These are phyloP conservation scores for Luvunga scandens DNA, from an alignment of 345 rosid species.

Conservation along the genomic window DNA sequence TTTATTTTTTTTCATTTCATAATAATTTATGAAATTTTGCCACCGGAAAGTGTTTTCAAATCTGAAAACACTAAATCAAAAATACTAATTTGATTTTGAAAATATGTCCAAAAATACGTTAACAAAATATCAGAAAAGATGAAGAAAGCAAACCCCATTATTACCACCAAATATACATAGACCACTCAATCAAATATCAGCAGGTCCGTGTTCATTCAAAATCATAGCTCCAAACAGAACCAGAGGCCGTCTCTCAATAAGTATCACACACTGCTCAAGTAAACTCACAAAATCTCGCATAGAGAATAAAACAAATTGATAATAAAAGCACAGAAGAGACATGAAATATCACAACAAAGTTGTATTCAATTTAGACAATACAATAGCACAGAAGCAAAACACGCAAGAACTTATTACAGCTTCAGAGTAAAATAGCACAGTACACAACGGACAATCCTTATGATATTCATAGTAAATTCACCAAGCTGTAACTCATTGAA, in stretches of 20 bases:
- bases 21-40: neutral
- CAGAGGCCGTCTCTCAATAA: neutral
- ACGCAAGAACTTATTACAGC: slow-evolving; percentile 11
- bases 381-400: neutral
- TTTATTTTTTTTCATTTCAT: too few species aligned
- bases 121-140: neutral
- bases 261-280: neutral
- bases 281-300: neutral
- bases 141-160: neutral
- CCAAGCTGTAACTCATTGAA: neutral
- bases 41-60: too few species aligned
- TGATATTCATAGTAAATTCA: slow-evolving; percentile 7
- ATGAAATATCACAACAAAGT: neutral
- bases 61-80: neutral
- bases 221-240: neutral
- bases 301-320: neutral
- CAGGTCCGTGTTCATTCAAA: neutral
- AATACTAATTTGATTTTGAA: neutral
- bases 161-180: neutral
- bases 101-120: too few species aligned
- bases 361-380: neutral
- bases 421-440: neutral
- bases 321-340: neutral
- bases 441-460: slow-evolving; percentile 3
- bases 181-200: neutral